Conservation (phyloP, 371 early-diverging fungal genomes). For the Circinella minor region DNA sequence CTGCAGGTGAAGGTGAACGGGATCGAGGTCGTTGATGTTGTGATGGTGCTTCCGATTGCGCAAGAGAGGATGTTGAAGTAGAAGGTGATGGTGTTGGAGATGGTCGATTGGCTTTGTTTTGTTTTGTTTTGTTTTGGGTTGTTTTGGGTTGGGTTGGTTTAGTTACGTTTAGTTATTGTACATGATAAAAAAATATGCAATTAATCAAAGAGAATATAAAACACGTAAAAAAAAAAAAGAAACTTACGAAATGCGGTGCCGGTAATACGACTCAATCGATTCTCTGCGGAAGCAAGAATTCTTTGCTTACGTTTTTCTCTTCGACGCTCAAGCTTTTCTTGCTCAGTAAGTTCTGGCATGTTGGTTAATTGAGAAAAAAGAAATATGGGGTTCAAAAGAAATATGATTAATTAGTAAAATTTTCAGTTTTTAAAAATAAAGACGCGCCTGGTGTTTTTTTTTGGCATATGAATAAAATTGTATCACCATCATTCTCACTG, state of each 20-base stretch:
- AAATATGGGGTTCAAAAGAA: background rate
- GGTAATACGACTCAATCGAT: constrained; percentile 61
- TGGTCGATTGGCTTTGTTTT: constrained; percentile 30
- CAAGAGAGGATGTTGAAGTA: constrained; percentile 28
- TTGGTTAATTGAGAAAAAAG: background rate
- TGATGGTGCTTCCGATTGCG: constrained; percentile 17
- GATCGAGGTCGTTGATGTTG: constrained; percentile 18
- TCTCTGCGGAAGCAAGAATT: constrained; percentile 62
- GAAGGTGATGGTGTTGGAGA: constrained; percentile 43
- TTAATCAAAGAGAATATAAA: background rate
- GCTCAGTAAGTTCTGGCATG: constrained; percentile 50
- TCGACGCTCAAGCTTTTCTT: constrained; percentile 59
- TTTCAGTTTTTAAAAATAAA: too few relatives aligned
- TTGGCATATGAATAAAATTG: too few relatives aligned
- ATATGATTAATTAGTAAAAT: too few relatives aligned
- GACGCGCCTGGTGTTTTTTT: too few relatives aligned
- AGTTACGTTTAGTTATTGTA: background rate
- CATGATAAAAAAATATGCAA: background rate
- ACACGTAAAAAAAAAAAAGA: background rate
- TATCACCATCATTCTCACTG: too few relatives aligned
- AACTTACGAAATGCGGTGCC: constrained; percentile 52
- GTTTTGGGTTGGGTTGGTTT: background rate
- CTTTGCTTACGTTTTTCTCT: constrained; percentile 63
- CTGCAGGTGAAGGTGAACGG: constrained; percentile 26
- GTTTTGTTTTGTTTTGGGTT: background rate